Percentiles rank a stretch among this genome's conserved stretches.
Conservation (phyloP, 139 green algal genomes). For the Chlorella sp. region DNA sequence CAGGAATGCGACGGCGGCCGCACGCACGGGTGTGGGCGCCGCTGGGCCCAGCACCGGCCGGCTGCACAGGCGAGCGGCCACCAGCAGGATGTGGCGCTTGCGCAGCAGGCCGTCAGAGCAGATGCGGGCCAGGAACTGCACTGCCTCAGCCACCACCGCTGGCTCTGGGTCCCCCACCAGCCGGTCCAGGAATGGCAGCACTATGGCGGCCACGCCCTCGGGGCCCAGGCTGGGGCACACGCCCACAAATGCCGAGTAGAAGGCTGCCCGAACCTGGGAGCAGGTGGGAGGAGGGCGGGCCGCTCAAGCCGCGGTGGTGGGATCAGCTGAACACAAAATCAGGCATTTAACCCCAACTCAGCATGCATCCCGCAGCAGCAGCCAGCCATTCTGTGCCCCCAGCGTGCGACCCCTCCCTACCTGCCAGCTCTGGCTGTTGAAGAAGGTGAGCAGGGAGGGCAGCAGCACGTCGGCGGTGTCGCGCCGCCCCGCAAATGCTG, state of each 20-base stretch:
- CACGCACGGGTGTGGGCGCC: slow-evolving; percentile 58
- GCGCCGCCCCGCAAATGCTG: slow-evolving; percentile 57
- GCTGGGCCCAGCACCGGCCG: slow-evolving; percentile 62
- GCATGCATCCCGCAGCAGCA: background rate
- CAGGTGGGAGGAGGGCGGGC: background rate
- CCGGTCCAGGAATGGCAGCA: slow-evolving; percentile 94
- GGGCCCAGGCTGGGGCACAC: slow-evolving; percentile 53
- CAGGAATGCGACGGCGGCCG: slow-evolving; percentile 72
- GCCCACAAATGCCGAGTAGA: slow-evolving; percentile 65
- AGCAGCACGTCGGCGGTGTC: slow-evolving; percentile 87
- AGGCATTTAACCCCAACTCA: too few species aligned
- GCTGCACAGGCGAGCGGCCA: slow-evolving; percentile 50
- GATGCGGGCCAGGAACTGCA: slow-evolving; percentile 73
- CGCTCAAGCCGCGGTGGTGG: too few species aligned
- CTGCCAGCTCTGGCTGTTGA: slow-evolving; percentile 90
- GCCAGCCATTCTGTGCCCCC: background rate
- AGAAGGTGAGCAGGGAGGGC: slow-evolving; percentile 94
- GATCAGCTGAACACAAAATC: too few species aligned
- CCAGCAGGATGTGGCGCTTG: slow-evolving; percentile 60
- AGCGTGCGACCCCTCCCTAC: slow-evolving; percentile 41
- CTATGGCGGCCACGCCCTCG: slow-evolving; percentile 84
- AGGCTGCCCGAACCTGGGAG: slow-evolving; percentile 48
- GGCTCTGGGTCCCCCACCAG: slow-evolving; percentile 73
- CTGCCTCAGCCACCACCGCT: slow-evolving; percentile 70
- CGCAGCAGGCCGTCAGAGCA: slow-evolving; percentile 34